Percentiles rank a stretch among this genome's conserved stretches.
These are phyloP conservation scores for Phytophthora citrophthora DNA, from an alignment of 352 stramenopile genomes.

Conservation along the genomic window DNA sequence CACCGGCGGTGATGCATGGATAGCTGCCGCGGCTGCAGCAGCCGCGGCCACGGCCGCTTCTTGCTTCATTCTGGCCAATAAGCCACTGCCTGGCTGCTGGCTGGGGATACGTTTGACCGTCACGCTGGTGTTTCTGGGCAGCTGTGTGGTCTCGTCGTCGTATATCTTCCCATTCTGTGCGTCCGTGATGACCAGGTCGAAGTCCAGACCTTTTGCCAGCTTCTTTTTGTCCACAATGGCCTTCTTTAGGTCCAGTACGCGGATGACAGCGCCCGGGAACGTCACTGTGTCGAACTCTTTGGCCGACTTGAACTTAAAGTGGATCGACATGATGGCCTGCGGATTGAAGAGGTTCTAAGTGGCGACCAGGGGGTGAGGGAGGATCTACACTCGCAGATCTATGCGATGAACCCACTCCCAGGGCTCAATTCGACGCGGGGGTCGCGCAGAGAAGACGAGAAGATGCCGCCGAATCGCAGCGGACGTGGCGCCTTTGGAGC, in stretches of 20 bases:
- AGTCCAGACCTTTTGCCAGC: constrained; percentile 91
- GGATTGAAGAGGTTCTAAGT: neutral
- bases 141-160: constrained; percentile 90
- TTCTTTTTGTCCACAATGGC: constrained; percentile 95
- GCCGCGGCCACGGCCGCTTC: constrained; percentile 71
- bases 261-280: constrained; percentile 86
- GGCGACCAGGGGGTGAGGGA: neutral
- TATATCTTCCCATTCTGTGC: constrained; percentile 93
- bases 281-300: constrained; percentile 91
- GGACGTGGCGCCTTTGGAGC: constrained; percentile 16
- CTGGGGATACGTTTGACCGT: constrained; percentile 93
- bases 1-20: constrained; percentile 47
- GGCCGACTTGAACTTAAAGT: constrained; percentile 92
- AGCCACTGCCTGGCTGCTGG: constrained; percentile 68
- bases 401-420: constrained; percentile 5
- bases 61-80: constrained; percentile 88
- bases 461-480: constrained; percentile 1
- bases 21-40: constrained; percentile 46
- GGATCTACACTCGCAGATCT: constrained; percentile 4
- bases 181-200: constrained; percentile 93
- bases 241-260: constrained; percentile 92
- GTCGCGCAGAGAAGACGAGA: constrained; percentile 1
- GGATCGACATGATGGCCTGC: constrained; percentile 77
- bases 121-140: constrained; percentile 92
- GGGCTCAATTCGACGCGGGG: constrained; percentile 2